Conservation (phyloP, 139 green algal species). For the Desmodesmus armatus region DNA sequence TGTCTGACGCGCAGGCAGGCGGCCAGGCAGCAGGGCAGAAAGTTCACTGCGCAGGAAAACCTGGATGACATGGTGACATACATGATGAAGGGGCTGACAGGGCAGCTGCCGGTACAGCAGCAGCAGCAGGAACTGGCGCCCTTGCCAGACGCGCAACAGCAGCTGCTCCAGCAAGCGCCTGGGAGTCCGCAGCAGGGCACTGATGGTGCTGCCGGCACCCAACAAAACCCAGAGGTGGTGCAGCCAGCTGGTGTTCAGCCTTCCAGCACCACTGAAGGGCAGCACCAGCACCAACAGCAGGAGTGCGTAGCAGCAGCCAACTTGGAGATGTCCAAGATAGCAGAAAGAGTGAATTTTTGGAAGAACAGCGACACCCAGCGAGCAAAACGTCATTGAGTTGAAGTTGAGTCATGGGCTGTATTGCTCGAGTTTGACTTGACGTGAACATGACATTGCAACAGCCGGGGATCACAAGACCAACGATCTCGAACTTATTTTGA, state of each 20-base stretch:
- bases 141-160: not conserved
- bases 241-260: not conserved
- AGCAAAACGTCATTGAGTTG: no score
- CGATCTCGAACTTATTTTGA: no score
- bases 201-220: not conserved
- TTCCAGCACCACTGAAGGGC: not conserved
- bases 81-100: not conserved
- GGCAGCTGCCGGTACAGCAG: constrained; percentile 3
- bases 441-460: no score
- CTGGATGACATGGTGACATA: constrained; percentile 21
- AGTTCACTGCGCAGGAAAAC: constrained; percentile 37
- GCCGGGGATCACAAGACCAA: no score
- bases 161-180: not conserved
- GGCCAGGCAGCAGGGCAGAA: not conserved
- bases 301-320: not conserved
- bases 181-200: not conserved
- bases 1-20: constrained; percentile 12
- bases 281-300: not conserved
- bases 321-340: not conserved
- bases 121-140: not conserved
- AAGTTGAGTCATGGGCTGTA: no score
- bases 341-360: not conserved
- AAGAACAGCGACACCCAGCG: no score
- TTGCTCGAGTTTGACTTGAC: no score
- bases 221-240: not conserved